A percentile compares a stretch with the other conserved stretches of the same genome.
These are phyloP conservation scores for Aristolochia contorta DNA, from an alignment of 164 flowering plant genomes.

Conservation along the genomic window DNA sequence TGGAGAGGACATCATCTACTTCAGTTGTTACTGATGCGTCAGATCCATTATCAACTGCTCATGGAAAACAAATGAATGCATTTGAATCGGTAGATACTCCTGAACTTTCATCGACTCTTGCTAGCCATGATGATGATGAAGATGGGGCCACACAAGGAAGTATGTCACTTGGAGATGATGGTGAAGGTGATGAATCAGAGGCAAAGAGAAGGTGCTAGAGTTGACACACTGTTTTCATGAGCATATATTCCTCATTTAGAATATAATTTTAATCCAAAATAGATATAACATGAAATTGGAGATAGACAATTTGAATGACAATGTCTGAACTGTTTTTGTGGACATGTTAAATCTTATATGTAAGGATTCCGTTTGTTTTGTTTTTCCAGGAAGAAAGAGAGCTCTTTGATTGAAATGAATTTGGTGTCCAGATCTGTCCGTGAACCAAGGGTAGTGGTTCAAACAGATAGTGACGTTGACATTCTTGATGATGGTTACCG, in stretches of 20 bases:
- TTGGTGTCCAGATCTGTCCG: conserved; percentile 50
- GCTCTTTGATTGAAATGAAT: conserved; percentile 33
- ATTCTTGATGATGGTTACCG: conserved; percentile 93
- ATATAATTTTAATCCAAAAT: no score
- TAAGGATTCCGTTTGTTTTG: neutral
- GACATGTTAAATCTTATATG: no score
- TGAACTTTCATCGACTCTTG: conserved; percentile 56
- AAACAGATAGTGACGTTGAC: conserved; percentile 68
- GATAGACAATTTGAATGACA: no score
- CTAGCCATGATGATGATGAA: conserved; percentile 49
- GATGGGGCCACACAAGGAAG: conserved; percentile 51
- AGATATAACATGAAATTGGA: no score
- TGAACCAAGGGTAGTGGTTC: conserved; percentile 77
- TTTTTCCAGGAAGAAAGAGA: conserved; percentile 44
- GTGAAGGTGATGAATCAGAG: conserved; percentile 55
- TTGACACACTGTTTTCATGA: neutral
- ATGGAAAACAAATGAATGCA: conserved; percentile 26
- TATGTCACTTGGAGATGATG: conserved; percentile 41
- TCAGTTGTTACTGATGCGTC: conserved; percentile 54
- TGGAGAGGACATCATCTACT: conserved; percentile 53
- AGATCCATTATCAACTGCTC: conserved; percentile 35
- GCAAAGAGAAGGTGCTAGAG: conserved; percentile 53
- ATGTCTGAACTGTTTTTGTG: no score
- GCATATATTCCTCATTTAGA: no score
- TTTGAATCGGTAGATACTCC: conserved; percentile 48